phyloP scores from a whole-genome alignment of 306 rosid species.

The Morella rubra region DNA sequence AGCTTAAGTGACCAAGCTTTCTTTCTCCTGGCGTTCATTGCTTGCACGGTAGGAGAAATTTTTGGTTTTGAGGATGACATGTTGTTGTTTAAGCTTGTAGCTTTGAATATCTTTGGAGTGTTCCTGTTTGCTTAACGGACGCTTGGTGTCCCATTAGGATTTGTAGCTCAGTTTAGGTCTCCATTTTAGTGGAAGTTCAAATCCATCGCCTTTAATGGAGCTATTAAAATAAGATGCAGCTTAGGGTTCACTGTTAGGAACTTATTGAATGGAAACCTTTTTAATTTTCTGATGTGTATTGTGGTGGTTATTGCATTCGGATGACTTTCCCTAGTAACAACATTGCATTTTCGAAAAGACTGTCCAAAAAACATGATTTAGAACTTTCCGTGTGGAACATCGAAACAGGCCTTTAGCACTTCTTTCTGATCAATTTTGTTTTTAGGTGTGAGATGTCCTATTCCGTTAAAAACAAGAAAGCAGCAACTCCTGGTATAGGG shows the following conservation, averaged over 20 bases:
- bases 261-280: not conserved
- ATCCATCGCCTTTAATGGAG: not conserved
- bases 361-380: not conserved
- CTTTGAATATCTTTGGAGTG: not conserved
- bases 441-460: not conserved
- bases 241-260: not conserved
- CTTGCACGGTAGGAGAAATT: conserved; percentile 55
- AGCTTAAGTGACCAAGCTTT: conserved; percentile 71
- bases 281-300: not conserved
- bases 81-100: not conserved
- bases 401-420: not conserved
- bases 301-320: not conserved
- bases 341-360: not conserved
- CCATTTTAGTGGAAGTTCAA: not conserved
- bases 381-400: not conserved
- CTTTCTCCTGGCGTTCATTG: conserved; percentile 74
- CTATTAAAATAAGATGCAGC: not conserved
- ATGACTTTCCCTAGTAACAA: not conserved
- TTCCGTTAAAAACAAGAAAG: not conserved
- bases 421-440: not conserved
- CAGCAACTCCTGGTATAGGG: not conserved
- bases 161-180: not conserved
- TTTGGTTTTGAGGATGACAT: not conserved
- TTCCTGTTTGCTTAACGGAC: not conserved
- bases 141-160: not conserved